Percentiles rank a stretch among this genome's conserved stretches.
Evolutionary conservation across 192 early-diverging fungal genomes (phyloP).

Genomic region (Coemansia sp.): DNA sequence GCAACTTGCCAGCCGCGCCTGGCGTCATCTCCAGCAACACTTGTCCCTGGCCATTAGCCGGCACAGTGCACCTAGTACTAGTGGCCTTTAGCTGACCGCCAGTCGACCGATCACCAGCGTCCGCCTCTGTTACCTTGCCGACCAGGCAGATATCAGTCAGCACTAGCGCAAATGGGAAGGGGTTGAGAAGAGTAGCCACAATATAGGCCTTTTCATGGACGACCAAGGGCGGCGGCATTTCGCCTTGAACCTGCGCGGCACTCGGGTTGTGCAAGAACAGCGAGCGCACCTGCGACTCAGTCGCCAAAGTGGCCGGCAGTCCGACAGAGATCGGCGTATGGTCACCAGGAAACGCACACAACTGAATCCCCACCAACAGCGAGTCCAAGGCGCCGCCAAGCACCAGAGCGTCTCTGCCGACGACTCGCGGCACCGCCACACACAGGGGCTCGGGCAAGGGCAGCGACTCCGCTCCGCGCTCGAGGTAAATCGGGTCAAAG

Average conservation of each 20-base stretch:
- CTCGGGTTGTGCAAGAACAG: conserved; percentile 56
- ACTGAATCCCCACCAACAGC: conserved; percentile 45
- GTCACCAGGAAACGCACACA: conserved; percentile 21
- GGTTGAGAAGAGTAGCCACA: conserved; percentile 47
- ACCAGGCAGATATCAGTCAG: conserved; percentile 29
- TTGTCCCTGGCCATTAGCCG: conserved; percentile 24
- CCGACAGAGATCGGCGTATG: conserved; percentile 16
- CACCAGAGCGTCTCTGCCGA: conserved; percentile 34
- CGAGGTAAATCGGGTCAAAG: conserved; percentile 7
- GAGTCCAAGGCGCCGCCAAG: conserved; percentile 28
- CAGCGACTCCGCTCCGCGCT: neutral
- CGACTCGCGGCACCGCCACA: conserved; percentile 12
- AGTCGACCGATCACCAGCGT: neutral
- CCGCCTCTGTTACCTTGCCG: neutral
- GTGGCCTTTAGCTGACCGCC: neutral
- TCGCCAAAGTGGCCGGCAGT: neutral
- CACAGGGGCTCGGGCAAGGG: neutral
- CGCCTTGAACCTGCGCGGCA: conserved; percentile 25
- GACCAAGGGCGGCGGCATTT: conserved; percentile 25
- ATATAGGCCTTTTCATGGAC: conserved; percentile 32
- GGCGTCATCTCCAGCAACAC: conserved; percentile 35
- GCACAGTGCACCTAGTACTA: conserved; percentile 15
- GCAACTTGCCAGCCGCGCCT: conserved; percentile 19
- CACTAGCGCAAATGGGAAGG: conserved; percentile 49
- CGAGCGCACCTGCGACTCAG: neutral